Evolutionary conservation across 371 early-diverging fungal genomes (phyloP).

Genomic region (Rhizopus stolonifer): DNA sequence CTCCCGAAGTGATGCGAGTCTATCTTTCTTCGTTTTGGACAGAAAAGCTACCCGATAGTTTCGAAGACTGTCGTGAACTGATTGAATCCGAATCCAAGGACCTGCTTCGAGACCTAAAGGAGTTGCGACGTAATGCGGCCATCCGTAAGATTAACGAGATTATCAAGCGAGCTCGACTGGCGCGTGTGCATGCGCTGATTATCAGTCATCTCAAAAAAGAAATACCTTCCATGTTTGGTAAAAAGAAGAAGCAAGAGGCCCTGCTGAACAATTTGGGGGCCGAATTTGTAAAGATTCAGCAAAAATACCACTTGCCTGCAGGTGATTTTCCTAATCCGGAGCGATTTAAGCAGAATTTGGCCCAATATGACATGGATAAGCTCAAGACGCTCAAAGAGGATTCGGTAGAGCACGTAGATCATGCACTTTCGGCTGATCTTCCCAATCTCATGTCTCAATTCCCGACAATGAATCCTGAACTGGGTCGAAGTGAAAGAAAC

Average conservation of each 20-base stretch:
- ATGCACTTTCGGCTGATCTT: conserved; percentile 42
- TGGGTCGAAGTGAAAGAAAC: conserved; percentile 50
- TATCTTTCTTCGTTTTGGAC: conserved; percentile 85
- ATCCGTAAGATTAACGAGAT: conserved; percentile 90
- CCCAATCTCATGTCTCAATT: conserved; percentile 68
- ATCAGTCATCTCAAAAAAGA: conserved; percentile 80
- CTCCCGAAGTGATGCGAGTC: conserved; percentile 89
- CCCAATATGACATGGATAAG: conserved; percentile 67
- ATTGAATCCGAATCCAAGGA: conserved; percentile 79
- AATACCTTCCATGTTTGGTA: conserved; percentile 87
- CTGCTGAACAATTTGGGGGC: conserved; percentile 61
- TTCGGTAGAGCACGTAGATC: conserved; percentile 56
- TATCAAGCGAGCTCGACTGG: conserved; percentile 83
- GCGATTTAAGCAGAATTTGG: conserved; percentile 53
- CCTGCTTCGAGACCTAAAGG: conserved; percentile 71
- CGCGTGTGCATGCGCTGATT: conserved; percentile 82
- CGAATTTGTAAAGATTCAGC: conserved; percentile 70
- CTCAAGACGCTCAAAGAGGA: conserved; percentile 67
- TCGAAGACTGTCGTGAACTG: conserved; percentile 71
- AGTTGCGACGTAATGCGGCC: conserved; percentile 81
- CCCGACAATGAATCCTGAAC: conserved; percentile 53
- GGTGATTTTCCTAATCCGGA: conserved; percentile 69
- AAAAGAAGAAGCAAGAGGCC: conserved; percentile 66
- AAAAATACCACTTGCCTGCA: conserved; percentile 55
- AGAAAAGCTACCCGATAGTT: conserved; percentile 68